A percentile compares a stretch with the other conserved stretches of the same genome.
Conservation (phyloP, 2,329 filamentous ascomycete genomes). For the Simplicillium sp. region DNA sequence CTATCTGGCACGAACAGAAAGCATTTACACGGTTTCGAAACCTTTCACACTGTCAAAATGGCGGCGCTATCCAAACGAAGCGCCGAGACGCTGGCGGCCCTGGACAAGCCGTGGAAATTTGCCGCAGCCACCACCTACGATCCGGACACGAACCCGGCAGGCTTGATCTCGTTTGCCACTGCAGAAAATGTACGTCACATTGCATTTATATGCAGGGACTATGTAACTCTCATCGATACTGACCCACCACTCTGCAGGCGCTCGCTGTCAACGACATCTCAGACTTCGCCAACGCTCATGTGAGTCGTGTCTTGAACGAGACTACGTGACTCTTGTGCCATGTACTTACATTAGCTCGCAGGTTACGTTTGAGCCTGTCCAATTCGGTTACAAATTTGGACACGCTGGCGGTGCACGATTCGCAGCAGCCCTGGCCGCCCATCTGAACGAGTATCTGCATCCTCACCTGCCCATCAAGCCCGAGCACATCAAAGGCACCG, state of each 20-base stretch:
- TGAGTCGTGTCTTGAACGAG: slow-evolving; percentile 11
- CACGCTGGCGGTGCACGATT: slow-evolving; percentile 23
- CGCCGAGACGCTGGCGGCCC: slow-evolving; percentile 12
- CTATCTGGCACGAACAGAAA: no score
- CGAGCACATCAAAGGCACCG: slow-evolving; percentile 22
- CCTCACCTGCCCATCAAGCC: slow-evolving; percentile 18
- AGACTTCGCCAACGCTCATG: slow-evolving; percentile 18
- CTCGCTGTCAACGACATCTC: slow-evolving; percentile 29
- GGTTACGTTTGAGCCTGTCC: slow-evolving; percentile 16
- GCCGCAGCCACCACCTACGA: slow-evolving; percentile 25
- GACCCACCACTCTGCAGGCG: slow-evolving; percentile 10
- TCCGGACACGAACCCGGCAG: slow-evolving; percentile 24
- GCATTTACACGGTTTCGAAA: no score
- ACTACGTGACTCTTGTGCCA: neutral
- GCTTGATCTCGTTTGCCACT: slow-evolving; percentile 36
- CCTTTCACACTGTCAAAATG: neutral
- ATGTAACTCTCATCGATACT: neutral
- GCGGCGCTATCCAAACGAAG: slow-evolving; percentile 14
- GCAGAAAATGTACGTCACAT: slow-evolving; percentile 34
- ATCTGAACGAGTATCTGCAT: slow-evolving; percentile 27
- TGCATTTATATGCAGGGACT: neutral
- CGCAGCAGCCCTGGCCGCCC: slow-evolving; percentile 20
- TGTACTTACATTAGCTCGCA: slow-evolving; percentile 1
- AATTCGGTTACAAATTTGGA: slow-evolving; percentile 27
- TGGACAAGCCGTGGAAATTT: slow-evolving; percentile 22